phyloP scores from a whole-genome alignment of 139 green algal genomes.

The Deuterostichococcus epilithicus region DNA sequence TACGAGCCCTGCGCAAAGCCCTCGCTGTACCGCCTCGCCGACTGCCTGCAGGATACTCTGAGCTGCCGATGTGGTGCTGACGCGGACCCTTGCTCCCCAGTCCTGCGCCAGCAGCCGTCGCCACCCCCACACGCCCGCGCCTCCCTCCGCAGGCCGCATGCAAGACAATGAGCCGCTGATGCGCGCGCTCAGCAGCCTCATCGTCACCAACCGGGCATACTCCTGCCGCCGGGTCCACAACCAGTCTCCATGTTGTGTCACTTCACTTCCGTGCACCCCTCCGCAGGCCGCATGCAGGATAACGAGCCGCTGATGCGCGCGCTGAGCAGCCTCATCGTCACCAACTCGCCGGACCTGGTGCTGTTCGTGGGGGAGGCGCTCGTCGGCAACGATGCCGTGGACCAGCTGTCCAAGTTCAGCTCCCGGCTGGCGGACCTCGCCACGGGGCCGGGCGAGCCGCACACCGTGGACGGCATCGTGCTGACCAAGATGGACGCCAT shows the following conservation, averaged over 20 bases:
- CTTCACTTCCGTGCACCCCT: slow-evolving; percentile 42
- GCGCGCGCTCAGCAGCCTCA: slow-evolving; percentile 91
- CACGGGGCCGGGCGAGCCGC: neutral
- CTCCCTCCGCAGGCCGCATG: neutral
- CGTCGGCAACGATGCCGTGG: slow-evolving; percentile 98
- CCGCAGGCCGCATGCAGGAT: slow-evolving; percentile 68
- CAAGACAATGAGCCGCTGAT: slow-evolving; percentile 99
- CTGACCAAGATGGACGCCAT: slow-evolving; percentile 98
- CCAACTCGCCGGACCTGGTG: slow-evolving; percentile 93
- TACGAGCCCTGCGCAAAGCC: too few species aligned
- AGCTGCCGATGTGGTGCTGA: slow-evolving; percentile 91
- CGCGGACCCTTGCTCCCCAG: slow-evolving; percentile 53
- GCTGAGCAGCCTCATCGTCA: slow-evolving; percentile 88
- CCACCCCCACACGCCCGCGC: neutral
- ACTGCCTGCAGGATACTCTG: too few species aligned
- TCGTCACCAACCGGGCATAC: slow-evolving; percentile 93
- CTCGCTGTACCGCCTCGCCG: too few species aligned
- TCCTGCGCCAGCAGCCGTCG: too few species aligned
- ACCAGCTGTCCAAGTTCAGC: slow-evolving; percentile 98
- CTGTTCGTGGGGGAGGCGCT: slow-evolving; percentile 99
- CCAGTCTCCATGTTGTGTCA: too few species aligned
- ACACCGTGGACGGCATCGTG: slow-evolving; percentile 62
- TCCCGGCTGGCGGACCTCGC: slow-evolving; percentile 51
- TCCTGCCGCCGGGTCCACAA: too few species aligned
- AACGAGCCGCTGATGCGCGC: slow-evolving; percentile 99